Evolutionary conservation across 129 eudicot genomes (phyloP).

Genomic region (Saposhnikovia divaricata): DNA sequence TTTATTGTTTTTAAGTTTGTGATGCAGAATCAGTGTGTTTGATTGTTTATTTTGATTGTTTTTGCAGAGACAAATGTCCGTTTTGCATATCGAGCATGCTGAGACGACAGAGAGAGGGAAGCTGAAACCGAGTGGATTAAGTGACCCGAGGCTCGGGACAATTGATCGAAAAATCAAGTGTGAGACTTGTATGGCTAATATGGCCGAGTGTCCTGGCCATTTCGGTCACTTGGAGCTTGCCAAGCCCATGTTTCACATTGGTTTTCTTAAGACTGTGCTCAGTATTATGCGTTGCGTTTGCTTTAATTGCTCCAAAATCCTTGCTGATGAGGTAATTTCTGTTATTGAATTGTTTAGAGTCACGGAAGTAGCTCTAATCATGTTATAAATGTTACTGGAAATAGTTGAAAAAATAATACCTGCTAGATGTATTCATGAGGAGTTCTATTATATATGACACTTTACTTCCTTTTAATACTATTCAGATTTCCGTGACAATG

Average conservation of each 20-base stretch:
- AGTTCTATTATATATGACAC: background rate
- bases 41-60: background rate
- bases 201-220: conserved; percentile 99
- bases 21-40: too few relatives aligned
- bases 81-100: conserved; percentile 81
- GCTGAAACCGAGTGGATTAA: conserved; percentile 81
- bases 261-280: conserved; percentile 88
- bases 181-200: conserved; percentile 91
- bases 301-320: conserved; percentile 94
- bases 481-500: too few relatives aligned
- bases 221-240: conserved; percentile 99
- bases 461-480: background rate
- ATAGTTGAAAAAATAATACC: background rate
- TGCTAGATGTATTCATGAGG: too few relatives aligned
- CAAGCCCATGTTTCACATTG: conserved; percentile 93
- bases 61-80: conserved; percentile 94
- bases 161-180: conserved; percentile 91
- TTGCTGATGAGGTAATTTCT: conserved; percentile 68
- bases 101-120: conserved; percentile 95
- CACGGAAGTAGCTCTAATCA: background rate
- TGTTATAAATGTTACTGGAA: background rate
- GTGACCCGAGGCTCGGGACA: conserved; percentile 90
- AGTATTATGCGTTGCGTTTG: conserved; percentile 91
- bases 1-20: background rate
- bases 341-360: background rate